Evolutionary conservation across 371 early-diverging fungal species (phyloP).

Genomic region (Mucor sp.): DNA sequence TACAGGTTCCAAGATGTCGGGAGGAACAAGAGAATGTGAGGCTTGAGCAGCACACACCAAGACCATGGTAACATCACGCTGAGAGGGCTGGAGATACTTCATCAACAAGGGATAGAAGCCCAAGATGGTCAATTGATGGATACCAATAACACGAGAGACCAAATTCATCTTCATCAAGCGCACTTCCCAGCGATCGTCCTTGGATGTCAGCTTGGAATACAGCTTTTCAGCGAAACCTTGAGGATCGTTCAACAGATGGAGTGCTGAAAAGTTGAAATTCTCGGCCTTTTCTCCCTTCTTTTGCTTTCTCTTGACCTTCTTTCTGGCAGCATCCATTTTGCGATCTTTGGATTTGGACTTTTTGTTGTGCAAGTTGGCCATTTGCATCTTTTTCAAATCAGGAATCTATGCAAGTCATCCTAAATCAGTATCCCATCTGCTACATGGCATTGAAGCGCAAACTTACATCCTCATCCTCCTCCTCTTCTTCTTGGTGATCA

Average conservation of each 20-base stretch:
- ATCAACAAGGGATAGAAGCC: constrained; percentile 88
- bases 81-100: constrained; percentile 92
- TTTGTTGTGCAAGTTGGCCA: constrained; percentile 75
- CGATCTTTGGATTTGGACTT: constrained; percentile 81
- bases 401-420: constrained; percentile 28
- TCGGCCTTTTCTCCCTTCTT: constrained; percentile 70
- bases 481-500: constrained; percentile 70
- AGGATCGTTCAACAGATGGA: constrained; percentile 93
- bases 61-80: constrained; percentile 91
- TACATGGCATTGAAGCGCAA: constrained; percentile 8
- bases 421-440: background rate
- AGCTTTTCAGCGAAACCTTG: constrained; percentile 94
- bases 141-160: constrained; percentile 90
- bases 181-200: constrained; percentile 84
- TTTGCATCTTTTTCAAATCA: constrained; percentile 77
- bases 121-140: constrained; percentile 89
- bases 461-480: constrained; percentile 65
- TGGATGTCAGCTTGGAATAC: constrained; percentile 69
- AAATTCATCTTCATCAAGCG: constrained; percentile 90
- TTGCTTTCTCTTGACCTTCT: constrained; percentile 66
- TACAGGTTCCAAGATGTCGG: constrained; percentile 85
- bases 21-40: constrained; percentile 90
- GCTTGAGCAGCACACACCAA: constrained; percentile 91
- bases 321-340: constrained; percentile 73
- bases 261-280: constrained; percentile 87